Evolutionary conservation across 495 filamentous ascomycete genomes (phyloP).

Genomic region (Pseudomonodictys pantanalensis): DNA sequence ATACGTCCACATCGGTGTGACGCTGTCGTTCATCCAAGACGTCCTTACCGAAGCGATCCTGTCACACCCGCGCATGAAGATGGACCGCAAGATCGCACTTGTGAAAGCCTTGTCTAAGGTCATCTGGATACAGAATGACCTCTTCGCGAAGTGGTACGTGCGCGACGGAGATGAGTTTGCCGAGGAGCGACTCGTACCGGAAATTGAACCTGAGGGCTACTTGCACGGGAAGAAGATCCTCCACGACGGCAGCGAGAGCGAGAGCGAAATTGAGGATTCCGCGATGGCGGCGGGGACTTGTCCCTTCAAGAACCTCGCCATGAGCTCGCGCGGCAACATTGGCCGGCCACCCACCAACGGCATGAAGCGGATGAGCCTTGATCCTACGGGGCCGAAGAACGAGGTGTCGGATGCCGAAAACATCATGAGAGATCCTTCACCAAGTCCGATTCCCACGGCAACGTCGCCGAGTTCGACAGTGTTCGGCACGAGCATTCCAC

Average conservation of each 20-base stretch:
- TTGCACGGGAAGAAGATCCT: constrained; percentile 52
- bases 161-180: constrained; percentile 68
- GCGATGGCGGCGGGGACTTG: constrained; percentile 6
- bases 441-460: not conserved
- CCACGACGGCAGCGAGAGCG: constrained; percentile 34
- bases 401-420: not conserved
- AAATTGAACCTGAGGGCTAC: constrained; percentile 63
- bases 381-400: not conserved
- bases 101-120: constrained; percentile 62
- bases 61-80: constrained; percentile 60
- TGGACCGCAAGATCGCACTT: constrained; percentile 63
- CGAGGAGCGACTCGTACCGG: constrained; percentile 53
- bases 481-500: not conserved
- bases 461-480: not conserved
- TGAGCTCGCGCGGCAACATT: not conserved
- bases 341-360: not conserved
- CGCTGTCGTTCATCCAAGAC: constrained; percentile 68
- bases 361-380: constrained; percentile 14
- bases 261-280: constrained; percentile 21
- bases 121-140: constrained; percentile 75
- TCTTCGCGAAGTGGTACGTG: constrained; percentile 74
- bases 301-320: constrained; percentile 23
- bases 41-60: constrained; percentile 71
- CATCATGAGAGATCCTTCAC: not conserved
- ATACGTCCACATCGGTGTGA: constrained; percentile 70